phyloP scores from a whole-genome alignment of 192 early-diverging fungal genomes.

The Phycomyces nitens region DNA sequence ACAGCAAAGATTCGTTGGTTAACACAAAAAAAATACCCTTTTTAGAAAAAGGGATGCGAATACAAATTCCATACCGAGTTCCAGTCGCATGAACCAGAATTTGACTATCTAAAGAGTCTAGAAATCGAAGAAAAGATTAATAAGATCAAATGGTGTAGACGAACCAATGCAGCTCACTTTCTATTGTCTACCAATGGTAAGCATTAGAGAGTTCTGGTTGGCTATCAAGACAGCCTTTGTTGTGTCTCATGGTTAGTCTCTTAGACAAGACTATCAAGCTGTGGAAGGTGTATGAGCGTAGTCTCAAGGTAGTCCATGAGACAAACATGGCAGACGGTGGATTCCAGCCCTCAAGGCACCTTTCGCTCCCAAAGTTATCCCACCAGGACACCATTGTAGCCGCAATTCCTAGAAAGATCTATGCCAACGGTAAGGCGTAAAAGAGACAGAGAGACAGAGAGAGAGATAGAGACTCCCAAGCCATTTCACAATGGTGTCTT shows the following conservation, averaged over 20 bases:
- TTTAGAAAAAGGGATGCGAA: conserved; percentile 93
- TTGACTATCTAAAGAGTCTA: conserved; percentile 90
- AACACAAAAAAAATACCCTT: no score
- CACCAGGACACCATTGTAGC: conserved; percentile 86
- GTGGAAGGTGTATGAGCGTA: conserved; percentile 91
- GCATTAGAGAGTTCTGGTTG: not conserved
- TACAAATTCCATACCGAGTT: conserved; percentile 97
- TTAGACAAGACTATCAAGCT: conserved; percentile 91
- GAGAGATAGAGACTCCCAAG: no score
- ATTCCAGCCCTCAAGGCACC: conserved; percentile 37
- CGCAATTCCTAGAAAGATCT: conserved; percentile 80
- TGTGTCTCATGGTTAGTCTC: not conserved
- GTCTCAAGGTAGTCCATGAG: conserved; percentile 84
- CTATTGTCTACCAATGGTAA: conserved; percentile 86
- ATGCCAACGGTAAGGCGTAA: conserved; percentile 69
- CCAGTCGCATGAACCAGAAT: conserved; percentile 95
- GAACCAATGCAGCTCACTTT: conserved; percentile 85
- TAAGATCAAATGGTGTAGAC: conserved; percentile 90
- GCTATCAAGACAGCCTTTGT: not conserved
- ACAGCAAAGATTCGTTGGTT: no score
- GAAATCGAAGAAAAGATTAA: conserved; percentile 98
- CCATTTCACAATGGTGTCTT: no score
- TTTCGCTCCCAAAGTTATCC: conserved; percentile 73
- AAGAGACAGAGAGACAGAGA: not conserved
- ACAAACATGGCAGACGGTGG: conserved; percentile 66